Evolutionary conservation across 192 early-diverging fungal genomes (phyloP).

Genomic region (Dissophora ornata): DNA sequence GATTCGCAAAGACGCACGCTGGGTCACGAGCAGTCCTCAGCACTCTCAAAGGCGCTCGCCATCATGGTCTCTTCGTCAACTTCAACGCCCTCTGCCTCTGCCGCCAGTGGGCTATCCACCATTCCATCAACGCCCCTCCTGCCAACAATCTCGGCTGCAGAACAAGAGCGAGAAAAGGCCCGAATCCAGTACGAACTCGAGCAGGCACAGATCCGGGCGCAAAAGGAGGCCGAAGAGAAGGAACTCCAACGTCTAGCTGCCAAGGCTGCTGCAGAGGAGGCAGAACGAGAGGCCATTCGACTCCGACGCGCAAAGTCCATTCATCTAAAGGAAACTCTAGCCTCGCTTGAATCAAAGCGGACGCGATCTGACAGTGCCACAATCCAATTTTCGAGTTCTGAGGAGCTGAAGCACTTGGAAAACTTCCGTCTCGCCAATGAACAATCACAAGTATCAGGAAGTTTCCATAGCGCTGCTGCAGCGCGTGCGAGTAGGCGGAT

Average conservation of each 20-base stretch:
- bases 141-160: constrained; percentile 23
- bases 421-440: constrained; percentile 10
- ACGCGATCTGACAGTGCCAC: constrained; percentile 16
- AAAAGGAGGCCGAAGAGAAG: constrained; percentile 23
- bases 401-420: constrained; percentile 50
- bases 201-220: constrained; percentile 29
- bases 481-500: constrained; percentile 23
- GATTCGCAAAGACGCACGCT: constrained; percentile 37
- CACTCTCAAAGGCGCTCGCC: constrained; percentile 31
- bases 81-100: not conserved
- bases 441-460: constrained; percentile 1
- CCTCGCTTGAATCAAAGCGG: constrained; percentile 39
- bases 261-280: constrained; percentile 31
- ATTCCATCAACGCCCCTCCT: constrained; percentile 27
- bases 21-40: constrained; percentile 29
- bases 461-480: constrained; percentile 21
- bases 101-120: not conserved
- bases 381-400: constrained; percentile 22
- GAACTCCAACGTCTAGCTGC: constrained; percentile 15
- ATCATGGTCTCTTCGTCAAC: constrained; percentile 12
- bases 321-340: constrained; percentile 44
- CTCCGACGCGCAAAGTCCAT: constrained; percentile 25
- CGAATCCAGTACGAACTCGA: constrained; percentile 44
- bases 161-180: constrained; percentile 37
- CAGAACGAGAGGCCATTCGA: constrained; percentile 32